Evolutionary conservation across 495 filamentous ascomycete genomes (phyloP).

Genomic region (Hypoxylon intermedium): DNA sequence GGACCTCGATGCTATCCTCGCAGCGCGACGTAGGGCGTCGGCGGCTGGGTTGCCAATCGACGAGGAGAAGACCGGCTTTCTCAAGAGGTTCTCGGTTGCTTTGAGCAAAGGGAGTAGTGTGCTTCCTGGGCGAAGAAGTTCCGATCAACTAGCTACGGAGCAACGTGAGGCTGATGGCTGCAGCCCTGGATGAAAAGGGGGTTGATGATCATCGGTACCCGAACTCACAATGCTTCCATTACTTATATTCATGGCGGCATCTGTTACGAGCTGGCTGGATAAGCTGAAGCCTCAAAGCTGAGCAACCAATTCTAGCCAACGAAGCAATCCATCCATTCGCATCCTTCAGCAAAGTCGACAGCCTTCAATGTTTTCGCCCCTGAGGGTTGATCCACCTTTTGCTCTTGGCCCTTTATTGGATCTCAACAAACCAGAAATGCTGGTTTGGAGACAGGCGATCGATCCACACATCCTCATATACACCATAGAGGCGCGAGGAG

Average conservation of each 20-base stretch:
- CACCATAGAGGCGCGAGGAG: no score
- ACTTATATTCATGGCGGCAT: no score
- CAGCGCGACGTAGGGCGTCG: constrained; percentile 38
- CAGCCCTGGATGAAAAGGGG: constrained; percentile 21
- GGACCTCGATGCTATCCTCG: constrained; percentile 43
- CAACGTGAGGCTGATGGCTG: constrained; percentile 24
- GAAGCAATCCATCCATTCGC: background rate
- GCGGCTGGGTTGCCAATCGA: constrained; percentile 10
- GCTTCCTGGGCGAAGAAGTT: constrained; percentile 23
- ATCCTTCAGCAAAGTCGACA: background rate
- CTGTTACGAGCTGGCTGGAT: background rate
- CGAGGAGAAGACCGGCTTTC: constrained; percentile 29
- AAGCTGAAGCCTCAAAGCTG: background rate
- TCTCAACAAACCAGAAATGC: background rate
- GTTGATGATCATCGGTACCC: background rate
- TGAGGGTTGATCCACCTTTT: background rate
- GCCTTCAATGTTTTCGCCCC: background rate
- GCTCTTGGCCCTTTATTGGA: background rate
- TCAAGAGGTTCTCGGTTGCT: constrained; percentile 35
- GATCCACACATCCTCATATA: no score
- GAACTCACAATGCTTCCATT: background rate
- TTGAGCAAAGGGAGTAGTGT: constrained; percentile 26
- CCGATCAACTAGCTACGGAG: constrained; percentile 24
- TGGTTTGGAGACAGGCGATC: no score
- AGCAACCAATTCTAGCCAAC: background rate